phyloP scores from a whole-genome alignment of 2,329 filamentous ascomycete genomes.

The Cladophialophora carrionii region DNA sequence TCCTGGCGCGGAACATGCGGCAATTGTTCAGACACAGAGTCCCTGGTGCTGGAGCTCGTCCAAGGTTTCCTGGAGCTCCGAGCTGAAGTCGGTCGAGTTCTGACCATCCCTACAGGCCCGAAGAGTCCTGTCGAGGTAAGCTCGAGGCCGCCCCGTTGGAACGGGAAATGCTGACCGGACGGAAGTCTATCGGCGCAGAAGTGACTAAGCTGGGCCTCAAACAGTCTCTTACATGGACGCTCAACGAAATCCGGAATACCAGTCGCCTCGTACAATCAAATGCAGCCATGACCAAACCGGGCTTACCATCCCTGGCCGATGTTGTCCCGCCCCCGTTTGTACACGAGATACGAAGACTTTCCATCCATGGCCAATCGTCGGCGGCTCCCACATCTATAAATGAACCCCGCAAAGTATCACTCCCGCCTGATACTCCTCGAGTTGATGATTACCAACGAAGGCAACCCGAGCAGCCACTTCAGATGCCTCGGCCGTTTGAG shows the following conservation, averaged over 20 bases:
- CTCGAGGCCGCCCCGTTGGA: slow-evolving; percentile 10
- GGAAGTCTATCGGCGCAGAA: slow-evolving; percentile 24
- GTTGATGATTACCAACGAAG: slow-evolving; percentile 27
- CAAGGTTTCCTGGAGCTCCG: slow-evolving; percentile 33
- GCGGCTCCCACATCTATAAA: slow-evolving; percentile 27
- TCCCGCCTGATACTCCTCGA: slow-evolving; percentile 27
- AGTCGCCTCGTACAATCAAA: slow-evolving; percentile 28
- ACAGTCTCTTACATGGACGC: slow-evolving; percentile 33
- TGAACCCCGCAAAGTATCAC: slow-evolving; percentile 25
- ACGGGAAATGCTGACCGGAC: slow-evolving; percentile 27
- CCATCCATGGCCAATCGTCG: slow-evolving; percentile 19
- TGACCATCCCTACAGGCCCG: slow-evolving; percentile 20
- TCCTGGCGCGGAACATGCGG: slow-evolving; percentile 25
- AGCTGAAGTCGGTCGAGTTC: slow-evolving; percentile 31
- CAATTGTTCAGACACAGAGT: slow-evolving; percentile 32
- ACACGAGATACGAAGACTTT: slow-evolving; percentile 26
- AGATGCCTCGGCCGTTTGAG: slow-evolving; percentile 32
- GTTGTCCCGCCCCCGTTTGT: slow-evolving; percentile 28
- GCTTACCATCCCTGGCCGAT: slow-evolving; percentile 30
- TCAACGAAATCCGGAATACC: slow-evolving; percentile 30
- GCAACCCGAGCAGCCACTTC: slow-evolving; percentile 19
- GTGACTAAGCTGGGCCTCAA: slow-evolving; percentile 35
- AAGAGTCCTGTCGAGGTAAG: slow-evolving; percentile 29
- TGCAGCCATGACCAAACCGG: slow-evolving; percentile 24
- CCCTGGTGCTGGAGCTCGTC: slow-evolving; percentile 31